phyloP scores from a whole-genome alignment of 176 grass and related monocot genomes.

The Juncus inflexus region DNA sequence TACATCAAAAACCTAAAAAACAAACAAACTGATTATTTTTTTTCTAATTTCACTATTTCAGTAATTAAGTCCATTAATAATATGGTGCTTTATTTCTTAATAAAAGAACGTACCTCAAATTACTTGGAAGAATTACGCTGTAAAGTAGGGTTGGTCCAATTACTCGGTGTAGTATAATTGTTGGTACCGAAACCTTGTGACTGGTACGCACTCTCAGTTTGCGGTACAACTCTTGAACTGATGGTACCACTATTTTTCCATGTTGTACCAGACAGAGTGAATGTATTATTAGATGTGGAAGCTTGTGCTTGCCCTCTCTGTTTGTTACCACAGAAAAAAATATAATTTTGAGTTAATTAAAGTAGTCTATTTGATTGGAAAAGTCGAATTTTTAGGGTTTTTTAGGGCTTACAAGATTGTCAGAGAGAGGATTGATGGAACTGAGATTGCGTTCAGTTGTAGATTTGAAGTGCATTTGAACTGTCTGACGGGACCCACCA shows the following conservation, averaged over 20 bases:
- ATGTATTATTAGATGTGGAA: constrained; percentile 8
- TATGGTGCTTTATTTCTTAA: background rate
- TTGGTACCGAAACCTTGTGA: constrained; percentile 47
- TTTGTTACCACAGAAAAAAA: background rate
- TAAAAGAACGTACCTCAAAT: constrained; percentile 34
- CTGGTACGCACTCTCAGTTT: constrained; percentile 36
- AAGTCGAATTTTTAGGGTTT: background rate
- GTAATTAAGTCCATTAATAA: too few species aligned
- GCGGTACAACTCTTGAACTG: constrained; percentile 39
- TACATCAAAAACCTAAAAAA: too few species aligned
- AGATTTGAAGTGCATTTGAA: constrained; percentile 51
- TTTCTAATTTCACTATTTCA: too few species aligned
- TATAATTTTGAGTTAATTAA: background rate
- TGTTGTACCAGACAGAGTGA: constrained; percentile 34
- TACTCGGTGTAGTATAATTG: constrained; percentile 48
- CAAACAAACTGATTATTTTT: too few species aligned
- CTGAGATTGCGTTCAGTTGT: background rate
- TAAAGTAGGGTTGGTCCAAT: constrained; percentile 45
- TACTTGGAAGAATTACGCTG: constrained; percentile 60
- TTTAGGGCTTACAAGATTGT: constrained; percentile 37
- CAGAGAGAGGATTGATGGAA: constrained; percentile 10
- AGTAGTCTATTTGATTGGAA: background rate
- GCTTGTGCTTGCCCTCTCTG: constrained; percentile 22
- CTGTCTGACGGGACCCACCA: constrained; percentile 37
- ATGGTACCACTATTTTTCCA: constrained; percentile 36